phyloP scores from a whole-genome alignment of 176 grass and related monocot genomes.

The Juncus inflexus region DNA sequence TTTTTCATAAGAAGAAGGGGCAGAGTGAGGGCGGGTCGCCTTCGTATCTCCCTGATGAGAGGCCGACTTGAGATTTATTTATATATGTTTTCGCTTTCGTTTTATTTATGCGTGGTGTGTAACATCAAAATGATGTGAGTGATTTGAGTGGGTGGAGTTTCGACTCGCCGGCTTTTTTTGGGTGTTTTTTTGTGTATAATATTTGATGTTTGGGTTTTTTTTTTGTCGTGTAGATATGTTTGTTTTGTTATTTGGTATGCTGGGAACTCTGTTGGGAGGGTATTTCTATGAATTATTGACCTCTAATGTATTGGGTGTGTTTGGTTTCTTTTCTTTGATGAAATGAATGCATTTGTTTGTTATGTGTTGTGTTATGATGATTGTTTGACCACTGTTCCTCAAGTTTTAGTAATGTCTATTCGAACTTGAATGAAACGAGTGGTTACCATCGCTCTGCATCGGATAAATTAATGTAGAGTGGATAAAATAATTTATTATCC shows the following conservation, averaged over 20 bases:
- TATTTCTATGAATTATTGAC: slow-evolving; percentile 12
- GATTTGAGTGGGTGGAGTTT: slow-evolving; percentile 23
- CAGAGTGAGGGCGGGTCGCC: slow-evolving; percentile 46
- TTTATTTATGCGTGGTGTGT: slow-evolving; percentile 21
- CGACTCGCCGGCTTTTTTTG: slow-evolving; percentile 8
- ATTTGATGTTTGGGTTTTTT: slow-evolving; percentile 15
- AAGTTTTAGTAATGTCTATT: no score
- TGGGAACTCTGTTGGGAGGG: background rate
- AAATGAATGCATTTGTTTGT: no score
- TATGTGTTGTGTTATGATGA: no score
- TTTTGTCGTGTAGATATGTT: slow-evolving; percentile 25
- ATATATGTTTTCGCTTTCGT: slow-evolving; percentile 8
- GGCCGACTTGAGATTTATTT: slow-evolving; percentile 42
- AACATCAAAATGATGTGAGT: slow-evolving; percentile 4
- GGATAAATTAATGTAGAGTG: no score
- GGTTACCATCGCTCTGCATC: no score
- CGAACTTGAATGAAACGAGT: no score
- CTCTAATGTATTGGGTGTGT: background rate
- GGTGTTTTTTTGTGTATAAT: slow-evolving; percentile 27
- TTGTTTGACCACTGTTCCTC: no score
- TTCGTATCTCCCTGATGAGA: slow-evolving; percentile 49
- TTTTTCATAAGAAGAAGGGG: slow-evolving; percentile 75
- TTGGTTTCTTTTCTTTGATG: no score
- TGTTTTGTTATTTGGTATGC: slow-evolving; percentile 16
- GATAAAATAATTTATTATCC: no score